Evolutionary conservation across 805 yeast genomes (phyloP).

Genomic region (Saturnispora bothae): DNA sequence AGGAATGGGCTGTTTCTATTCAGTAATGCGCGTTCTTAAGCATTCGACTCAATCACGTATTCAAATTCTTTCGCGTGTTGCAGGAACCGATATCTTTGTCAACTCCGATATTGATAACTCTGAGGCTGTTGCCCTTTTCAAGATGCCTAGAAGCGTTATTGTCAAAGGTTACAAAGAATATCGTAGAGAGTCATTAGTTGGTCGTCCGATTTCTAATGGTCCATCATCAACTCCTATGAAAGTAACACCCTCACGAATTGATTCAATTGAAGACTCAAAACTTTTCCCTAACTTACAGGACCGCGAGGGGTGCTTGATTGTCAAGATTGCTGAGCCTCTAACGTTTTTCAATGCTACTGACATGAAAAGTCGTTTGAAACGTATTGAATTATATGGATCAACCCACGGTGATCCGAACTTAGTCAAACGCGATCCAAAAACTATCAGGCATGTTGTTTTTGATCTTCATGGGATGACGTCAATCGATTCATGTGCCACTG

Average conservation of each 20-base stretch:
- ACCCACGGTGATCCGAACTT: slow-evolving; percentile 62
- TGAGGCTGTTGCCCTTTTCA: slow-evolving; percentile 8
- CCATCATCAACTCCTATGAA: background rate
- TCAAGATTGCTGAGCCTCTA: slow-evolving; percentile 79
- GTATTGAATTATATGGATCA: slow-evolving; percentile 73
- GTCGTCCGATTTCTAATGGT: background rate
- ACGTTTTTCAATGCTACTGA: slow-evolving; percentile 82
- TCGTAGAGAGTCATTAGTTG: slow-evolving; percentile 14
- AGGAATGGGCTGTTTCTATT: slow-evolving; percentile 73
- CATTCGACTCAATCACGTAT: slow-evolving; percentile 76
- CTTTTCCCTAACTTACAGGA: slow-evolving; percentile 27
- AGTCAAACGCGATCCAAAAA: slow-evolving; percentile 25
- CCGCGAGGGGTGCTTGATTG: slow-evolving; percentile 64
- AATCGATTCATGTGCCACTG: slow-evolving; percentile 73
- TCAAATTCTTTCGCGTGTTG: slow-evolving; percentile 66
- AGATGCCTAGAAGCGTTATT: slow-evolving; percentile 13
- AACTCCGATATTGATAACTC: slow-evolving; percentile 52
- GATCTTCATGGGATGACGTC: slow-evolving; percentile 76
- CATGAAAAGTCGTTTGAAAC: slow-evolving; percentile 49
- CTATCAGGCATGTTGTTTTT: slow-evolving; percentile 48
- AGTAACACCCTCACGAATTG: background rate
- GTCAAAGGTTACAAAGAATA: slow-evolving; percentile 22
- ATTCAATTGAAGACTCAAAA: background rate
- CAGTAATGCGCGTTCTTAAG: slow-evolving; percentile 66
- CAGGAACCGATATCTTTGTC: slow-evolving; percentile 49